Evolutionary conservation across 441 rosid species (phyloP).

Genomic region (Metrosideros polymorpha): DNA sequence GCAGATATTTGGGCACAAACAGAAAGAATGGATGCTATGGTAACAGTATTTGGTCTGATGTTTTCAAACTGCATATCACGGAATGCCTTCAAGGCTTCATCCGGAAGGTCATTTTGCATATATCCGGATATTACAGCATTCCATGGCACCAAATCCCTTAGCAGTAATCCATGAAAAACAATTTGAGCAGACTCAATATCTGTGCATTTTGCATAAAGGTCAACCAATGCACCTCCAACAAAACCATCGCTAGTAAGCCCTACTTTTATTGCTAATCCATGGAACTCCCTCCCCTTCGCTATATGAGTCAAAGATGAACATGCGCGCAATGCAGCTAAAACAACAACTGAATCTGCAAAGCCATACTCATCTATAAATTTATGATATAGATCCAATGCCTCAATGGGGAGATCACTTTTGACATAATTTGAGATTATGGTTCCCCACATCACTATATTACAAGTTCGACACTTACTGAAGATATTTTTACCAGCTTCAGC

Average conservation of each 20-base stretch:
- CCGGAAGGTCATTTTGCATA: constrained; percentile 13
- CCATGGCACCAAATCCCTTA: constrained; percentile 29
- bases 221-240: constrained; percentile 31
- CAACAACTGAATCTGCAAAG: constrained; percentile 22
- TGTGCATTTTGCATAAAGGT: constrained; percentile 30
- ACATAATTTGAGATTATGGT: constrained; percentile 22
- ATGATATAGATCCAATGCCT: constrained; percentile 19
- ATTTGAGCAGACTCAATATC: constrained; percentile 21
- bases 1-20: constrained; percentile 20
- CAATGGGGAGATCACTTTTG: constrained; percentile 14
- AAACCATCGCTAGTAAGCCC: constrained; percentile 13
- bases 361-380: constrained; percentile 16
- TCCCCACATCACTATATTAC: constrained; percentile 28
- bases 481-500: constrained; percentile 21
- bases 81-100: constrained; percentile 22
- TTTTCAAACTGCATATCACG: constrained; percentile 22
- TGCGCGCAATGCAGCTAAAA: constrained; percentile 29
- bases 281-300: constrained; percentile 25
- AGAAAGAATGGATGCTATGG: constrained; percentile 26
- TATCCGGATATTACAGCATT: constrained; percentile 36
- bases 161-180: constrained; percentile 13
- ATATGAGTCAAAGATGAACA: constrained; percentile 22
- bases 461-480: constrained; percentile 16
- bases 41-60: constrained; percentile 23
- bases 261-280: constrained; percentile 22